Percentiles rank a stretch among this genome's conserved stretches.
Evolutionary conservation across 164 flowering plant genomes (phyloP).

Genomic region (grape (Vitis vinifera)): DNA sequence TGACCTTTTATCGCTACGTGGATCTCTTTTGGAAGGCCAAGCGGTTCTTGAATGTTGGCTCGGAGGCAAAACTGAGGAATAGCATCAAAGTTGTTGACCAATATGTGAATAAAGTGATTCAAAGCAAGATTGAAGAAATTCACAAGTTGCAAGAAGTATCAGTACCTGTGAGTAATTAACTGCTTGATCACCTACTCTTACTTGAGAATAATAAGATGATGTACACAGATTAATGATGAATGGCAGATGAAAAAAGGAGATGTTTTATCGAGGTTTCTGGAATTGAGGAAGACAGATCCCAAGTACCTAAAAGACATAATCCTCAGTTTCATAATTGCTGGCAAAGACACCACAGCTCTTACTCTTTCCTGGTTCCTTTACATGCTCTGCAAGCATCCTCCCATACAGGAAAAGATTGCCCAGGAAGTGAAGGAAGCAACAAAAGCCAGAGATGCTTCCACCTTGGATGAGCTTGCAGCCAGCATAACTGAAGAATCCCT

Average conservation of each 20-base stretch:
- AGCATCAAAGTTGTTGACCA: conserved; percentile 38
- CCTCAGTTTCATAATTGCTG: conserved; percentile 71
- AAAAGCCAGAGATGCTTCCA: not conserved
- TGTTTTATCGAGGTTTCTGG: conserved; percentile 68
- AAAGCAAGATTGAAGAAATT: conserved; percentile 39
- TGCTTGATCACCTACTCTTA: not conserved
- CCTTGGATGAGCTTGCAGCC: conserved; percentile 35
- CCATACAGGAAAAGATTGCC: conserved; percentile 53
- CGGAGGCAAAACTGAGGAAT: conserved; percentile 51
- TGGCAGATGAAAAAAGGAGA: conserved; percentile 58
- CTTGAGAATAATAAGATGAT: not conserved
- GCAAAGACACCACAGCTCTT: conserved; percentile 76
- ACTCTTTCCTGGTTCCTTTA: conserved; percentile 79
- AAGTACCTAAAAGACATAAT: conserved; percentile 68
- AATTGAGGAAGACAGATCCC: conserved; percentile 36
- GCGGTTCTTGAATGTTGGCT: conserved; percentile 54
- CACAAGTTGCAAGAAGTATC: conserved; percentile 18
- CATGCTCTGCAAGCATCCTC: conserved; percentile 71
- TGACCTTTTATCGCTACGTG: conserved; percentile 45
- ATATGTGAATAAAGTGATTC: conserved; percentile 61
- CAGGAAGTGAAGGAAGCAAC: conserved; percentile 44
- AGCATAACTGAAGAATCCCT: conserved; percentile 54
- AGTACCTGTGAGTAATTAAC: conserved; percentile 29
- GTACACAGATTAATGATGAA: not conserved
- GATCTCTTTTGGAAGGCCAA: conserved; percentile 64